Evolutionary conservation across 179 eudicot species (phyloP).

Genomic region (Nepenthes alata): DNA sequence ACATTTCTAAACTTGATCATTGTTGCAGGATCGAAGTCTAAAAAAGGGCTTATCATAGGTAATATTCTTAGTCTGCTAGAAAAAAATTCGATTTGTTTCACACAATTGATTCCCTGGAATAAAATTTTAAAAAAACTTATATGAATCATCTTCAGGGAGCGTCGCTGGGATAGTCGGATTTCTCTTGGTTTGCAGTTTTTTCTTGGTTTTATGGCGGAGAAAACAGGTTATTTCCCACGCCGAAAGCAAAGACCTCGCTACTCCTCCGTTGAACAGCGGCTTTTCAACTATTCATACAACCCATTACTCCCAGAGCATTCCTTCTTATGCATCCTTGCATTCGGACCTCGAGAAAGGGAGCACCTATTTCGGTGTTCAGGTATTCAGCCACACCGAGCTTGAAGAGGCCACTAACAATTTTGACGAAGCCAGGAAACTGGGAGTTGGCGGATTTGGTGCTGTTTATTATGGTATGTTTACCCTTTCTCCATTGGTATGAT

Average conservation of each 20-base stretch:
- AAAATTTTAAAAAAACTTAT: no score
- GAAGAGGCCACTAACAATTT: constrained; percentile 6
- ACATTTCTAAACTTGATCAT: no score
- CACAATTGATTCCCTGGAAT: no score
- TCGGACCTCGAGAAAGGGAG: background rate
- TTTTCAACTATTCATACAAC: background rate
- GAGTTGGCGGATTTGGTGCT: constrained; percentile 3
- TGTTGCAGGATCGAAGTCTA: no score
- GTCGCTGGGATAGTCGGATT: constrained; percentile 21
- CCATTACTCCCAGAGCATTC: no score
- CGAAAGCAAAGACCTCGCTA: constrained; percentile 17
- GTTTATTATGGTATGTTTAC: constrained; percentile 1
- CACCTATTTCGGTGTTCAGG: constrained; percentile 13
- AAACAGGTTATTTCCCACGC: constrained; percentile 14
- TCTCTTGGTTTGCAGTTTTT: constrained; percentile 18
- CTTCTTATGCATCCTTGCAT: no score
- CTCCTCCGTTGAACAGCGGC: constrained; percentile 11
- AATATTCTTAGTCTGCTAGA: no score
- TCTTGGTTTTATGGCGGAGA: constrained; percentile 18
- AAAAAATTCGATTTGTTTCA: no score
- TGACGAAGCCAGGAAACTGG: background rate
- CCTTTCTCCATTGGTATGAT: background rate
- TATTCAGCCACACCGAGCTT: constrained; percentile 1
- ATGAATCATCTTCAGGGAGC: no score
- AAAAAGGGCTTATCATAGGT: no score